Percentiles rank a stretch among this genome's conserved stretches.
phyloP scores from a whole-genome alignment of 768 basidiomycete genomes.

The Candolleomyces eurysporus region DNA sequence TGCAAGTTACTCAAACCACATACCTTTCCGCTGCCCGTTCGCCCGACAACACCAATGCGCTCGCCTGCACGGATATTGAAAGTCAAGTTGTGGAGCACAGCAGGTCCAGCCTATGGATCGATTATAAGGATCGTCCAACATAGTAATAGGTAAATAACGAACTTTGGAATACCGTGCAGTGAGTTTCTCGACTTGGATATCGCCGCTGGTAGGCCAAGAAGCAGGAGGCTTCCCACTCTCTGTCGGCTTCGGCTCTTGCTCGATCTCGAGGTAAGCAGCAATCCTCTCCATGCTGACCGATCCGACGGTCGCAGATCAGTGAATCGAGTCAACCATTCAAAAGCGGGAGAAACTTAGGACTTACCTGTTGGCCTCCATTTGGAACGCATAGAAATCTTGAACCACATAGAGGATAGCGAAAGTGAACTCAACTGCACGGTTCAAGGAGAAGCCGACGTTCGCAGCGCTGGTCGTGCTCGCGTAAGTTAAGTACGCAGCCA shows the following conservation, averaged over 20 bases:
- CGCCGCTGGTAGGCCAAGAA: constrained; percentile 57
- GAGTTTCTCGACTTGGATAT: constrained; percentile 47
- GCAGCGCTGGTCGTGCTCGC: constrained; percentile 37
- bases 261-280: constrained; percentile 13
- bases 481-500: constrained; percentile 59
- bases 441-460: constrained; percentile 52
- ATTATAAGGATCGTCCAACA: constrained; percentile 37
- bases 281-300: constrained; percentile 17
- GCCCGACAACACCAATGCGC: constrained; percentile 45
- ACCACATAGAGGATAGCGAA: constrained; percentile 51
- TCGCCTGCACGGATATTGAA: constrained; percentile 58
- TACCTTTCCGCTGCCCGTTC: constrained; percentile 25
- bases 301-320: neutral
- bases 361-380: constrained; percentile 31
- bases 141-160: neutral
- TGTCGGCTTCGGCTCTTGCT: constrained; percentile 14
- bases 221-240: constrained; percentile 42
- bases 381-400: constrained; percentile 40
- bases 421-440: constrained; percentile 60
- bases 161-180: constrained; percentile 47
- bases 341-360: constrained; percentile 17
- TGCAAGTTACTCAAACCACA: neutral
- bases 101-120: constrained; percentile 35
- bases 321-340: neutral
- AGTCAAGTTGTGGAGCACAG: constrained; percentile 44